Base-by-base conservation (phyloP, 768 basidiomycete species). In the Suillus decipiens region DNA sequence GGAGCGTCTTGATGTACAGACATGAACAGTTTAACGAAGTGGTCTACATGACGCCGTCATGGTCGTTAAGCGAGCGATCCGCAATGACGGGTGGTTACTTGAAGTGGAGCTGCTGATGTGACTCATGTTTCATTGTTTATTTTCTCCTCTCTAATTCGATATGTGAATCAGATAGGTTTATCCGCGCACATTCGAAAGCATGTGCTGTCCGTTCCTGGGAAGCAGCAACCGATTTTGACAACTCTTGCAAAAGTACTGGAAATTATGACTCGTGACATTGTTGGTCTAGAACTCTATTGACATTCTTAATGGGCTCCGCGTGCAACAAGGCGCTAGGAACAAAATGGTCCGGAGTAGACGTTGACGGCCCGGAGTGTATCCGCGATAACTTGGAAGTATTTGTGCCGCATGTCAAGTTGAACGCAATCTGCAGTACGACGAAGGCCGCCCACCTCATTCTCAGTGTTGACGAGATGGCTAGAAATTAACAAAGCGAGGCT, bases 11-110 rank as follows among this genome's bases (percentile, higher is more conserved):
- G 89, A 92, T 76, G 92, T 96, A 11, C 95, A 94, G 78, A 99
- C 96, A 1, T 98, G 96, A 99, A 71, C 97, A 99, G 75, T 99
- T 99, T 76, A 99, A 99, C 65, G 95, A 95, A 99, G 76, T 81
- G 97, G 93, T 86, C 77, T 99, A 68, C 96, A 99, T 72, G 97
- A 99, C 73, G 96, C 96, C 2, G 95, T 99, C 70, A 99, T 99
- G 96, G 96, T 99, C n/a, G 97, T 99, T 50, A 97, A 97, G 78
- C 84, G 97, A 59, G 96, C 97, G 5, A 89, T 99, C 69, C 90
- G 89, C 72, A 99, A 95, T 73, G 95, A 93, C 45, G 92, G 61
- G 89, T 99, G 58, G 97, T 99, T 39, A 97, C 97, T 11, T 97
- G 97, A 41, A 97, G 97, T 55, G 97, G 97, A 65, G 97, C 97